Base-by-base conservation (phyloP, 2,329 filamentous ascomycete genomes). In the Fusarium anthophilum region DNA sequence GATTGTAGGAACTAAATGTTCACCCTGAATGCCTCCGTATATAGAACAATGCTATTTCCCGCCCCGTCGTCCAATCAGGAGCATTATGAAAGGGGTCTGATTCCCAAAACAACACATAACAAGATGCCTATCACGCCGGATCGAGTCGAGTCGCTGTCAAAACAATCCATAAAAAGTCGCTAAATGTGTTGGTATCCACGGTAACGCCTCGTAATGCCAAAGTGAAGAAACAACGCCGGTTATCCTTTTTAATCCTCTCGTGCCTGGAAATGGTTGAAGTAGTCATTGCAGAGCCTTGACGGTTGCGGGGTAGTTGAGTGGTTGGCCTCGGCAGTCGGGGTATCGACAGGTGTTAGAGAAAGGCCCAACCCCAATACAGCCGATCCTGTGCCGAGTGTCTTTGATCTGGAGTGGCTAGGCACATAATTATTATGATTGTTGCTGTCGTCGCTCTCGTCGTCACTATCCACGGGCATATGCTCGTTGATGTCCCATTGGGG, bases 341-440 rank as follows among this genome's bases (percentile, higher is more conserved):
- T 74, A 35, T 79, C 79, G 47, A 73, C 66, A 37, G 77, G 78
- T 15, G 78, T 80, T 28, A 80, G 65, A 24, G 75, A 74, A 43
- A 79, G 72, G 12, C 74, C 79, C 18, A 78, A 55, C 4, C 77
- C 79, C 26, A 77, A 37, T 32, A 67, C 70, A 22, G 72, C 72
- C 32, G 73, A 75, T 57, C 77, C 73, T 17, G 71, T 68, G 39
- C 75, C 67, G 60, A 80, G 77, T 4, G 82, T 83, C 80, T 80
- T 82, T 60, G 82, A 82, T n/a, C 82, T 81, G 58, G 64, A 75
- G 70, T 82, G 82, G 17, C 78, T 73, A 39, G 79, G 77, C 30
- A 81, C 69, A 62, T 80, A 82, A 48, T 54, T 64, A 24, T 69
- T 70, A 45, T 50, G 63, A 28, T 69, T 72, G 44, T 41, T 63